Percentiles rank a stretch among this genome's conserved stretches.
Conservation (phyloP, 148 eudicot species). For the Camellia japonica region DNA sequence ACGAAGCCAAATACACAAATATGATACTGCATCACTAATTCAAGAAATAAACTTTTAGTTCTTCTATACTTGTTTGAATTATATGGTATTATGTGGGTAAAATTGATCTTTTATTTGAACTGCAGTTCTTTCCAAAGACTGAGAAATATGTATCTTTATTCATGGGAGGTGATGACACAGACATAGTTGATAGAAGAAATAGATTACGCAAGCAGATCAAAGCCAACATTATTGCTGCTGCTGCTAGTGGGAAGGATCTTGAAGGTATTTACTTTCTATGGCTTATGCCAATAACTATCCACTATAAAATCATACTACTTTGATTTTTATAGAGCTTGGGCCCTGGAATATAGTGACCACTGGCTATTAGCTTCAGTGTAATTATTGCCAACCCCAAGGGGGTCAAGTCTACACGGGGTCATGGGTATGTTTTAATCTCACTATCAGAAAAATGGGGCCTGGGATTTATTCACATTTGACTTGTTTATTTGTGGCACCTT, state of each 20-base stretch:
- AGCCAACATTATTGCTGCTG: conserved; percentile 77
- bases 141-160: conserved; percentile 87
- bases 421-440: too few relatives aligned
- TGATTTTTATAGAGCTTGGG: not conserved
- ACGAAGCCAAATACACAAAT: not conserved
- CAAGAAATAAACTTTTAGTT: not conserved
- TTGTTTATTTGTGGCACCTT: not conserved
- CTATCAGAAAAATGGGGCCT: too few relatives aligned
- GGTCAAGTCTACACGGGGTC: too few relatives aligned
- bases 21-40: conserved; percentile 2
- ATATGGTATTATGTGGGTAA: not conserved
- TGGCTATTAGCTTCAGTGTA: not conserved
- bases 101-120: conserved; percentile 12
- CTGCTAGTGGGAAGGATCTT: conserved; percentile 93
- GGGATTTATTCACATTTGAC: too few relatives aligned
- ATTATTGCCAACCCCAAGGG: too few relatives aligned
- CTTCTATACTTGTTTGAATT: not conserved
- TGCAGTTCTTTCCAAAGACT: conserved; percentile 93
- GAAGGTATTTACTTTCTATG: conserved; percentile 54
- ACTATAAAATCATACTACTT: not conserved
- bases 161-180: conserved; percentile 72
- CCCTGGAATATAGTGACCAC: not conserved
- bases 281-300: not conserved
- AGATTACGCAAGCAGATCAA: conserved; percentile 73
- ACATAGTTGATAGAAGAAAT: conserved; percentile 66